Base-by-base conservation (phyloP, 1,284 basidiomycete species). In the Earliella scabrosa region DNA sequence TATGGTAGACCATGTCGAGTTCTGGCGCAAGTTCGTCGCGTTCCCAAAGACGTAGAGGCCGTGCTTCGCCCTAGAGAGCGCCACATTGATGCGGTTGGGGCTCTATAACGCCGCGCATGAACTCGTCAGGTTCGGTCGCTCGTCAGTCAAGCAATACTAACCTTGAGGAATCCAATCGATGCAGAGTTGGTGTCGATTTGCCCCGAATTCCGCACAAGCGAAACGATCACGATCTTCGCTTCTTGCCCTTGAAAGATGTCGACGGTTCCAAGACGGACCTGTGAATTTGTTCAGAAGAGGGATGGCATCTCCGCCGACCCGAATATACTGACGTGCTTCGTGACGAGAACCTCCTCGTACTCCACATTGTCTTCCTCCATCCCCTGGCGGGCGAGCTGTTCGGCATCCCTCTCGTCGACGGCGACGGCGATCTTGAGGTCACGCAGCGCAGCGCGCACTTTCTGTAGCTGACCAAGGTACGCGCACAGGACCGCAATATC, bases 211-310 rank as follows among this genome's bases (percentile, higher is more conserved):
- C 88, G 75, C 18, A 91, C 89, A 5, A 90, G 76, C 0, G 88
- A 90, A 2, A 92, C 71, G 29, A 91, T 88, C 35, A 90, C 78
- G 51, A 91, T 81, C 75, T 79, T 59, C 0, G 80, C 86, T 72
- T 88, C 87, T 61, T 88, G 83, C 4, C 88, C 89, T 69, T 92
- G 90, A 65, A 85, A 92, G 54, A 87, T 90, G 59, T 92, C 89
- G 1, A 92, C 81, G 0, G 88, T 91, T n/a, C 87, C 81, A 3
- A 90, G 71, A n/a, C 80, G 80, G 29, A 90, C 81, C 86, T 90
- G 21, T 21, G 27, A 27, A 32, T 13, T n/a, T n/a, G n/a, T n/a
- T n/a, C n/a, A n/a, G n/a, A n/a, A n/a, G n/a, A n/a, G n/a, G n/a
- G n/a, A n/a, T 13, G 13, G 13, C 29, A 6, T 6, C 29, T 7